phyloP scores from a whole-genome alignment of 225 moss, liverwort and hornwort genomes.

The Pleurozium schreberi region DNA sequence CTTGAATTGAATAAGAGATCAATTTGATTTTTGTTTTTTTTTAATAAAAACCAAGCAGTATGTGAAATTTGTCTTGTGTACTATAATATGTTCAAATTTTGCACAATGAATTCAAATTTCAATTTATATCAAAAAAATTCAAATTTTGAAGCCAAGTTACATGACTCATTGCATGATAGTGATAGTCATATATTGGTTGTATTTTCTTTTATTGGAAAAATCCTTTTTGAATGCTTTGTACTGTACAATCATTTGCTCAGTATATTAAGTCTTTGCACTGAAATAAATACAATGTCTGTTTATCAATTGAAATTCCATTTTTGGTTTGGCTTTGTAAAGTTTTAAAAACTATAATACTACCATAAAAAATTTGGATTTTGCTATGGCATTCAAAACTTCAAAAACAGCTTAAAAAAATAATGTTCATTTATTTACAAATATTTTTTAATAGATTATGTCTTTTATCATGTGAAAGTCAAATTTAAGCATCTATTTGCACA shows the following conservation, averaged over 20 bases:
- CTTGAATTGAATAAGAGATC: background rate
- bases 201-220: background rate
- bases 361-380: background rate
- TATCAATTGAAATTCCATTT: background rate
- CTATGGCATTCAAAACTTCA: fast-evolving
- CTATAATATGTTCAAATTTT: background rate
- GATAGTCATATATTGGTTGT: background rate
- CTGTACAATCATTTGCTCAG: background rate
- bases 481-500: background rate
- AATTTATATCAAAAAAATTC: background rate
- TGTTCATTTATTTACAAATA: background rate
- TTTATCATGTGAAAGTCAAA: background rate
- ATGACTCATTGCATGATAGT: background rate
- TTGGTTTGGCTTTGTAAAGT: background rate
- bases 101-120: background rate
- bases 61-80: background rate
- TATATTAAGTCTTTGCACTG: background rate
- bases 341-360: background rate
- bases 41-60: background rate
- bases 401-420: background rate
- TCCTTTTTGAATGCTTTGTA: fast-evolving
- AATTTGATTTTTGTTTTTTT: background rate
- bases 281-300: too few species aligned
- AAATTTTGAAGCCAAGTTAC: fast-evolving
- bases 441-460: background rate